Percentiles rank a stretch among this genome's conserved stretches.
phyloP scores from a whole-genome alignment of 345 rosid genomes.

The Anacardium occidentale region DNA sequence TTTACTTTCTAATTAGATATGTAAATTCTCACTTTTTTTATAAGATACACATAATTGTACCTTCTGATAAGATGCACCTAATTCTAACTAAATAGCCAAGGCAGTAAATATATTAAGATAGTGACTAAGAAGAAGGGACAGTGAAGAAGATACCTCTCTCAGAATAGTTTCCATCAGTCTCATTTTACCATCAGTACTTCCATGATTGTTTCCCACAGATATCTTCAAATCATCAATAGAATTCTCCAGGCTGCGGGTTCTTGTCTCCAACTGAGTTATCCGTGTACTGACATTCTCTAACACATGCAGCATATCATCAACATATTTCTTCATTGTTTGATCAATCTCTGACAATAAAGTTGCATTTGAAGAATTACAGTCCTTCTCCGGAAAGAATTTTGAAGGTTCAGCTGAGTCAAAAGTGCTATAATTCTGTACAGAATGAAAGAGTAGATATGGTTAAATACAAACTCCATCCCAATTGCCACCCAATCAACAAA shows the following conservation, averaged over 20 bases:
- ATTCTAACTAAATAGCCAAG: not conserved
- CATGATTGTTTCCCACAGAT: conserved; percentile 74
- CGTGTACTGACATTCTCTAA: conserved; percentile 78
- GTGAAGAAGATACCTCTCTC: conserved; percentile 56
- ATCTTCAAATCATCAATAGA: conserved; percentile 81
- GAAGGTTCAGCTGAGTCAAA: conserved; percentile 64
- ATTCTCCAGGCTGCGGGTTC: conserved; percentile 62
- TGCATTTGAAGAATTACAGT: conserved; percentile 34
- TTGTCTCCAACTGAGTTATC: conserved; percentile 75
- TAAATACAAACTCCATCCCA: not conserved
- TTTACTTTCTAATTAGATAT: too few species aligned
- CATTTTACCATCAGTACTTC: conserved; percentile 78
- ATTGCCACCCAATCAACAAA: not conserved
- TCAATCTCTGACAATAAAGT: conserved; percentile 62
- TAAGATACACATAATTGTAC: too few species aligned
- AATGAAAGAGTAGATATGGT: conserved; percentile 4
- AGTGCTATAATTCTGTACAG: conserved; percentile 59
- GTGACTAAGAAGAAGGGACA: not conserved
- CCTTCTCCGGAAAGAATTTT: conserved; percentile 52
- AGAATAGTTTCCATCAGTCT: conserved; percentile 80
- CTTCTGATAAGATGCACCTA: not conserved
- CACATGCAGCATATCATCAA: conserved; percentile 62
- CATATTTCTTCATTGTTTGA: conserved; percentile 64
- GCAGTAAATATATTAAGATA: not conserved
- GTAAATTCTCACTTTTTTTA: too few species aligned